Evolutionary conservation across 2,329 filamentous ascomycete genomes (phyloP).

Genomic region (Macrophomina phaseolina): DNA sequence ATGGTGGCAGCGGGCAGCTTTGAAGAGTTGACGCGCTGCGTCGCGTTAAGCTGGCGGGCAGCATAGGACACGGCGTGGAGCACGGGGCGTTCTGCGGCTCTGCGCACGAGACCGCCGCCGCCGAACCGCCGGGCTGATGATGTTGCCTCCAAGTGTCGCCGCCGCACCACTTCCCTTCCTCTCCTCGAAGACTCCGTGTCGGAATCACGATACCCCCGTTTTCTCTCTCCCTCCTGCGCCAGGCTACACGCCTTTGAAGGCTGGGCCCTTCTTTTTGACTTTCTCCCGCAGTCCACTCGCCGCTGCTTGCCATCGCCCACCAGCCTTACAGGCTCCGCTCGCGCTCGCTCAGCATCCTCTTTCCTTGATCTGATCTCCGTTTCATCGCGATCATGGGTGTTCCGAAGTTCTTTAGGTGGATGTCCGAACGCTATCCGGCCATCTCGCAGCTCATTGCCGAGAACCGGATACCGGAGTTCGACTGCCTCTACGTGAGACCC

Average conservation of each 20-base stretch:
- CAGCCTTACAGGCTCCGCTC: conserved; percentile 7
- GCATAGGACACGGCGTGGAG: background rate
- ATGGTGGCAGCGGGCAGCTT: conserved; percentile 1
- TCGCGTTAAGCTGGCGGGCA: conserved; percentile 15
- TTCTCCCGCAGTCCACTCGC: conserved; percentile 4
- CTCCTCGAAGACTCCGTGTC: conserved; percentile 31
- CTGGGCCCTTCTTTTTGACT: conserved; percentile 10
- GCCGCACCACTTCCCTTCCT: conserved; percentile 12
- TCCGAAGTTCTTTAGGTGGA: conserved; percentile 97
- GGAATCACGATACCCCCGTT: conserved; percentile 27
- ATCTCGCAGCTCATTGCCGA: conserved; percentile 99
- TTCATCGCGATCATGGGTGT: conserved; percentile 65
- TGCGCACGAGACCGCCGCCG: background rate
- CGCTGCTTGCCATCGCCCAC: conserved; percentile 3
- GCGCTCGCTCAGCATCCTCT: background rate
- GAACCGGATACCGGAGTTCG: conserved; percentile 98
- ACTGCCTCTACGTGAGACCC: conserved; percentile 80
- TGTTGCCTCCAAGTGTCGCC: conserved; percentile 15
- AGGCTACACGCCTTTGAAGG: conserved; percentile 8
- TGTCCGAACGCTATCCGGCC: conserved; percentile 97
- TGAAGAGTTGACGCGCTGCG: conserved; percentile 21
- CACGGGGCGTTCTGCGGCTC: background rate
- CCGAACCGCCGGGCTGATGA: conserved; percentile 1
- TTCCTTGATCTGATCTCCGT: conserved; percentile 4
- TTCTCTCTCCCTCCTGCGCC: conserved; percentile 15